Percentiles rank a stretch among this genome's conserved stretches.
phyloP scores from a whole-genome alignment of 208 protist species.

The Trypanosoma rangeli region DNA sequence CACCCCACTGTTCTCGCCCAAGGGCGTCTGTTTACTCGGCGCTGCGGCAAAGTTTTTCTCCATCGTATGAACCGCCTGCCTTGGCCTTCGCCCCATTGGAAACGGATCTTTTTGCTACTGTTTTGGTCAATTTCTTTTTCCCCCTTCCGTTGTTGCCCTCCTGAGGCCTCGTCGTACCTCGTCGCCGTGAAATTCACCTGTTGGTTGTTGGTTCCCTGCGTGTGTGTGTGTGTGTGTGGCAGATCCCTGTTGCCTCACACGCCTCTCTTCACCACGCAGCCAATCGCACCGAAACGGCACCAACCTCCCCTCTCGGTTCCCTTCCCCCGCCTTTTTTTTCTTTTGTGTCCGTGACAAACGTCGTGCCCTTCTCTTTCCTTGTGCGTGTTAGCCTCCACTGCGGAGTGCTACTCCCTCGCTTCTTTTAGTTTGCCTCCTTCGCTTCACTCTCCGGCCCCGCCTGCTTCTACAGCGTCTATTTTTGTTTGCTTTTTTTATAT shows the following conservation, averaged over 20 bases:
- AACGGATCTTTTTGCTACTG: neutral
- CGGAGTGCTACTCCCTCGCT: no score
- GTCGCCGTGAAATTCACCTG: no score
- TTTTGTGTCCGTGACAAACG: neutral
- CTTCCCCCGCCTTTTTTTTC: neutral
- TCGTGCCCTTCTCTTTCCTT: no score
- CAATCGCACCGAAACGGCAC: neutral
- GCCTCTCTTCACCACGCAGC: neutral
- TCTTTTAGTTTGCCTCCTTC: no score
- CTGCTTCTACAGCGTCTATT: no score
- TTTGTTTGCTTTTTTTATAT: no score
- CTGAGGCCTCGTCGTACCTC: neutral
- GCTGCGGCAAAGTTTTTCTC: neutral
- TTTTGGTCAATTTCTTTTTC: constrained; percentile 8
- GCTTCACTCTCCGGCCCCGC: no score
- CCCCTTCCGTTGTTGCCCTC: neutral
- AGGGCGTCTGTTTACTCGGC: neutral
- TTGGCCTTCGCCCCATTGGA: constrained; percentile 1
- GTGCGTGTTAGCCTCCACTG: no score
- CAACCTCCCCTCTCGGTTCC: neutral
- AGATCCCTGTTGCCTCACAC: neutral
- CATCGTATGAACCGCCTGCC: neutral
- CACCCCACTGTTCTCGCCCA: neutral
- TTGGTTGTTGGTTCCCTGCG: no score
- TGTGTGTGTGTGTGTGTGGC: no score